Evolutionary conservation across 164 flowering plant species (phyloP).

Genomic region (Tetracentron sinense): DNA sequence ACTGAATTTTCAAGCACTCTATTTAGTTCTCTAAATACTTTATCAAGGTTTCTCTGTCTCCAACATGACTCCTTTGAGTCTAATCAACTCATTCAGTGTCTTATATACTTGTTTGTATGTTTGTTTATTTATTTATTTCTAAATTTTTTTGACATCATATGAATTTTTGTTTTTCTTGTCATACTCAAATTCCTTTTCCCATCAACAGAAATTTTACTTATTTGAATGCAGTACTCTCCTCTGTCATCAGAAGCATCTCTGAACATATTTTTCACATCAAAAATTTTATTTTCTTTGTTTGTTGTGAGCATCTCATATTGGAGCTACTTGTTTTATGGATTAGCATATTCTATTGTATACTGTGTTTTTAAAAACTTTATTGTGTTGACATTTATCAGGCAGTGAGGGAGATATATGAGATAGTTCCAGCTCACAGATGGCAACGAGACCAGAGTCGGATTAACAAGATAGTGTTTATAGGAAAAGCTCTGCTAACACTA

Average conservation of each 20-base stretch:
- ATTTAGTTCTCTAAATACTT: no score
- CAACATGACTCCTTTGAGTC: no score
- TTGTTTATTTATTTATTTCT: no score
- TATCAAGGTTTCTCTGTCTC: no score
- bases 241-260: neutral
- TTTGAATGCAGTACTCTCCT: neutral
- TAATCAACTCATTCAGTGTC: no score
- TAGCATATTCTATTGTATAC: neutral
- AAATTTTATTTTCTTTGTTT: no score
- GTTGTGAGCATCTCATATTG: neutral
- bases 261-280: neutral
- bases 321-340: neutral
- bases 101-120: no score
- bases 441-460: slow-evolving; percentile 41
- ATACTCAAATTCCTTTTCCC: no score
- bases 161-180: no score
- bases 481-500: slow-evolving; percentile 25
- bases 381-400: slow-evolving; percentile 49
- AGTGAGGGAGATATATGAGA: slow-evolving; percentile 89
- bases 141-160: no score
- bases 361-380: neutral
- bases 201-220: no score
- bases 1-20: no score
- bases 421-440: slow-evolving; percentile 86
- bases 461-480: slow-evolving; percentile 86